These are phyloP conservation scores for Fraxinus greggii DNA, from an alignment of 305 asterid genomes.

Conservation along the genomic window DNA sequence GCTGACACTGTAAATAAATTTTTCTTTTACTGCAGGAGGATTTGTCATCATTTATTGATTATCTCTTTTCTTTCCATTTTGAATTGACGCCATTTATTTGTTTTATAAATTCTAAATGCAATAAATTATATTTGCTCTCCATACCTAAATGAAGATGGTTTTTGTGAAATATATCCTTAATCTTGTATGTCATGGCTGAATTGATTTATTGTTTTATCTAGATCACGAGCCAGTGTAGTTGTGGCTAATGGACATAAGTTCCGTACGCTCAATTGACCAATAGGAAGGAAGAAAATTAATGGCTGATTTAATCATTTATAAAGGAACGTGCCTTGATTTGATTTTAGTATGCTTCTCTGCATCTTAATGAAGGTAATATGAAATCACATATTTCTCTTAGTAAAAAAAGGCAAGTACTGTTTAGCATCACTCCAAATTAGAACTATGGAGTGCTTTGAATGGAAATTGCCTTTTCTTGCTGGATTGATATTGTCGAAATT, in stretches of 20 bases:
- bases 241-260: background rate
- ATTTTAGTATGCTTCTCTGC: background rate
- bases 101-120: background rate
- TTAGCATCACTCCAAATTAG: background rate
- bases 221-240: background rate
- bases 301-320: background rate
- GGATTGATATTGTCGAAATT: slow-evolving; percentile 16
- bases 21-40: background rate
- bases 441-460: slow-evolving; percentile 3
- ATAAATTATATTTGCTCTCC: background rate
- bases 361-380: background rate
- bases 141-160: background rate
- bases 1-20: background rate
- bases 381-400: background rate
- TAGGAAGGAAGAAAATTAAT: background rate
- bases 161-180: background rate
- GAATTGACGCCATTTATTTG: background rate
- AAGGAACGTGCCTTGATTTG: background rate
- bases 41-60: background rate
- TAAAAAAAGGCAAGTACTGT: background rate
- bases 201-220: background rate
- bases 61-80: background rate
- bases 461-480: slow-evolving; percentile 12
- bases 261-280: background rate
- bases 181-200: background rate